Conservation (phyloP, 1,139 yeast genomes). For the Candida frijolesensis region DNA sequence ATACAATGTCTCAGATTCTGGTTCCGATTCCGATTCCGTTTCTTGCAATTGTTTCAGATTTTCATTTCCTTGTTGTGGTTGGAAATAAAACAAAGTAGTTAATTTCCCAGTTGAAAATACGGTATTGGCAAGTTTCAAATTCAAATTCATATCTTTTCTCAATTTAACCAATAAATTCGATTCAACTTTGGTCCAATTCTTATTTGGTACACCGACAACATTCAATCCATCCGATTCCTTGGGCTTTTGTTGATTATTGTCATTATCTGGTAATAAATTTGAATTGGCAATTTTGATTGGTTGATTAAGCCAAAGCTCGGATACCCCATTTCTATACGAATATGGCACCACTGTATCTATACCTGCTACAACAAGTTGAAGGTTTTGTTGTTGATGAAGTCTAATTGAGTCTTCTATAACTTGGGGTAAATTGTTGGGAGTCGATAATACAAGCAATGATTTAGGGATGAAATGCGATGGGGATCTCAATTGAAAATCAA, state of each 20-base stretch:
- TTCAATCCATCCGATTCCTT: constrained; percentile 38
- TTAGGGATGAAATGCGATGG: constrained; percentile 22
- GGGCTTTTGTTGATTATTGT: constrained; percentile 25
- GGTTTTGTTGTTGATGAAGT: constrained; percentile 26
- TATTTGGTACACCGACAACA: constrained; percentile 30
- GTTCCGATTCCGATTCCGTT: too few relatives aligned
- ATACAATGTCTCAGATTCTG: background rate
- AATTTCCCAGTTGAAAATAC: constrained; percentile 39
- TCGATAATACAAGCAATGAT: constrained; percentile 39
- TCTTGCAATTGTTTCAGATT: too few relatives aligned
- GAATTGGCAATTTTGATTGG: constrained; percentile 26
- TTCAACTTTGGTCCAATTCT: constrained; percentile 41
- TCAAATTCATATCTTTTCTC: constrained; percentile 19
- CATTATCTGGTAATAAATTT: constrained; percentile 24
- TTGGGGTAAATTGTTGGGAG: constrained; percentile 43
- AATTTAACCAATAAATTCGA: constrained; percentile 28
- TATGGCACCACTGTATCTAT: constrained; percentile 46
- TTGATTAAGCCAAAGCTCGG: constrained; percentile 51
- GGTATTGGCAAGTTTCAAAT: constrained; percentile 41
- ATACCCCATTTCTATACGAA: constrained; percentile 43
- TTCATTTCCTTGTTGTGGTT: background rate
- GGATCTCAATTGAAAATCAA: constrained; percentile 12
- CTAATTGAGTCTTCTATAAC: constrained; percentile 36
- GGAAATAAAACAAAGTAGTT: constrained; percentile 39
- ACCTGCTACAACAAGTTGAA: constrained; percentile 53